A percentile compares a stretch with the other conserved stretches of the same genome.
Conservation (phyloP, 1,139 yeast genomes). For the Citeromyces siamensis region DNA sequence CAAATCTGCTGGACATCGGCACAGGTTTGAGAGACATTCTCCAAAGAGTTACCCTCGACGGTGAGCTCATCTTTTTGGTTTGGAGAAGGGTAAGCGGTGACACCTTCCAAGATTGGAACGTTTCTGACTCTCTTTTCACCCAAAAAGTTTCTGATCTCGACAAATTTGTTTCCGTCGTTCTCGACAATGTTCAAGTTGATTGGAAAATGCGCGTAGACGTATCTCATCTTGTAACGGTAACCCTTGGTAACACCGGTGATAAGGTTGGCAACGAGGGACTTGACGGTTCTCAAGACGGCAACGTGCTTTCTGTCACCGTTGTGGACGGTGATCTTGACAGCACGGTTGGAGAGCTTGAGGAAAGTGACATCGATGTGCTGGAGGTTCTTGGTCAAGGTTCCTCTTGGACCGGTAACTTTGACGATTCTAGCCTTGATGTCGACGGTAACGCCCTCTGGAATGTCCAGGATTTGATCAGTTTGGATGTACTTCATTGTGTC, state of each 20-base stretch:
- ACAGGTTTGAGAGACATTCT: conserved; percentile 96
- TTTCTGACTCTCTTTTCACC: conserved; percentile 96
- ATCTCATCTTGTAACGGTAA: conserved; percentile 99
- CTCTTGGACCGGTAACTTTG: conserved; percentile 98
- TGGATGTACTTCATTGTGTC: conserved; percentile 78
- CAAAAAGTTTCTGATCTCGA: conserved; percentile 98
- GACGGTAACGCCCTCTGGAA: conserved; percentile 94
- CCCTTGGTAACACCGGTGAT: conserved; percentile 99
- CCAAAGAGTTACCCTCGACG: conserved; percentile 92
- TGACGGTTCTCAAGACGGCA: conserved; percentile 98
- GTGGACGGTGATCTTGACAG: conserved; percentile 86
- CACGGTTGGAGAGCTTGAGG: conserved; percentile 56
- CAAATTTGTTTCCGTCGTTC: conserved; percentile 59
- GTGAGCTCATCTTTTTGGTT: conserved; percentile 90
- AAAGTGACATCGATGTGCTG: conserved; percentile 95
- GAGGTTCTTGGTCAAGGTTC: conserved; percentile 82
- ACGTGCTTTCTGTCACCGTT: conserved; percentile 99
- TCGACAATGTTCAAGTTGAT: conserved; percentile 88
- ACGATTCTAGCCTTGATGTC: conserved; percentile 85
- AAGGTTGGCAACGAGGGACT: conserved; percentile 88
- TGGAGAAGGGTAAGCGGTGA: conserved; percentile 67
- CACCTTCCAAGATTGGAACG: conserved; percentile 83
- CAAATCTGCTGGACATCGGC: conserved; percentile 98
- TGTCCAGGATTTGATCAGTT: conserved; percentile 82
- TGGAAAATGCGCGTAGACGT: conserved; percentile 99